These are phyloP conservation scores for Plasmodium relictum DNA, from an alignment of 169 alveolate genomes.

Conservation along the genomic window DNA sequence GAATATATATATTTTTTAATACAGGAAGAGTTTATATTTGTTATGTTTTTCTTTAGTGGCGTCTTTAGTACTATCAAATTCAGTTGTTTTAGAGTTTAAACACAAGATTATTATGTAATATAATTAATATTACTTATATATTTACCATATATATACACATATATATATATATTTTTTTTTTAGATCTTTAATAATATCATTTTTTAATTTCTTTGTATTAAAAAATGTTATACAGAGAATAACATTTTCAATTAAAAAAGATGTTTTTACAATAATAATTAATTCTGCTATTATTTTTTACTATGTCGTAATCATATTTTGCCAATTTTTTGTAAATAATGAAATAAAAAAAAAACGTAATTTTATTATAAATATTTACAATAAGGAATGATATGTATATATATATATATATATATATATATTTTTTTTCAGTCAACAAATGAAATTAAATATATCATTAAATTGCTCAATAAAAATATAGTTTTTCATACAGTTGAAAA, in stretches of 20 bases:
- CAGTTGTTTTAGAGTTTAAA: slow-evolving; percentile 4
- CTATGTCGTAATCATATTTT: slow-evolving; percentile 1
- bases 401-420: neutral
- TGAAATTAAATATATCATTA: slow-evolving; percentile 19
- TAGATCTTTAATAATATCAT: slow-evolving; percentile 27
- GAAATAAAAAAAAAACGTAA: slow-evolving; percentile 4
- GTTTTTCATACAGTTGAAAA: slow-evolving; percentile 30
- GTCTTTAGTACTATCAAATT: neutral
- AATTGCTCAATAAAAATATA: slow-evolving; percentile 1
- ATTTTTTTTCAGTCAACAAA: slow-evolving; percentile 21
- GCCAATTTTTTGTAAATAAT: slow-evolving; percentile 24
- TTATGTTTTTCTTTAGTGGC: slow-evolving; percentile 11
- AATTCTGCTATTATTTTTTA: slow-evolving; percentile 2
- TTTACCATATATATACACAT: neutral
- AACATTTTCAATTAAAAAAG: slow-evolving; percentile 4
- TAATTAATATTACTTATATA: too few relatives aligned
- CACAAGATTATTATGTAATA: slow-evolving; percentile 31
- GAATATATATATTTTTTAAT: neutral
- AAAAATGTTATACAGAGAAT: slow-evolving; percentile 4
- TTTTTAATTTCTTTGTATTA: slow-evolving; percentile 10
- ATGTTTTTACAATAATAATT: neutral
- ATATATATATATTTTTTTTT: neutral
- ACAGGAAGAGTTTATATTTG: slow-evolving; percentile 7
- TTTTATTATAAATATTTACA: too few relatives aligned
- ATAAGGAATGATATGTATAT: neutral